phyloP scores from a whole-genome alignment of 2,329 filamentous ascomycete species.

The Neophaeococcomyces mojaviensis region DNA sequence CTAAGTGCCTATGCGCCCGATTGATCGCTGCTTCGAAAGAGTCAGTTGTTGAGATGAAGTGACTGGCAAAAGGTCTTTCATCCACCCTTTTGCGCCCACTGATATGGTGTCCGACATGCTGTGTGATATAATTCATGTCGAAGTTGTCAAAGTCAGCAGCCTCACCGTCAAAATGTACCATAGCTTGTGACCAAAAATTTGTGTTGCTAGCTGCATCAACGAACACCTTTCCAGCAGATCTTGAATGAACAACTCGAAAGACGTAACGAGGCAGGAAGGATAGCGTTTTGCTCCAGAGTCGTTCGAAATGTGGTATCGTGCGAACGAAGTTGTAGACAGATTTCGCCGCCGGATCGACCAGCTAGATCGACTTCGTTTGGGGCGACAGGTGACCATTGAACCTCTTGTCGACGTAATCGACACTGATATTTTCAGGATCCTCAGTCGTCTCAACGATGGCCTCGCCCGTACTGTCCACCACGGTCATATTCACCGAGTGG shows the following conservation, averaged over 20 bases:
- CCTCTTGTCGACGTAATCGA: neutral
- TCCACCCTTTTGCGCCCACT: neutral
- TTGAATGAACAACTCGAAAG: neutral
- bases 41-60: conserved; percentile 5
- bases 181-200: neutral
- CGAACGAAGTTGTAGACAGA: neutral
- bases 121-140: neutral
- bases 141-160: neutral
- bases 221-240: conserved; percentile 1
- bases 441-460: neutral
- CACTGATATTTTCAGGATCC: neutral
- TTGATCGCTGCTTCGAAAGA: neutral
- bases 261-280: neutral
- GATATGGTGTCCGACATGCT: neutral
- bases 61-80: neutral
- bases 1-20: too few species aligned
- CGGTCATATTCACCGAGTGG: too few species aligned
- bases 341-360: neutral
- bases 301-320: neutral
- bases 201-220: neutral
- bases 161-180: neutral
- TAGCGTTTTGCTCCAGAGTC: neutral
- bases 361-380: neutral
- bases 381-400: neutral
- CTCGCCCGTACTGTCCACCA: too few species aligned